Percentiles rank a stretch among this genome's conserved stretches.
phyloP scores from a whole-genome alignment of 352 stramenopile genomes.

The Phytophthora cryptogea region DNA sequence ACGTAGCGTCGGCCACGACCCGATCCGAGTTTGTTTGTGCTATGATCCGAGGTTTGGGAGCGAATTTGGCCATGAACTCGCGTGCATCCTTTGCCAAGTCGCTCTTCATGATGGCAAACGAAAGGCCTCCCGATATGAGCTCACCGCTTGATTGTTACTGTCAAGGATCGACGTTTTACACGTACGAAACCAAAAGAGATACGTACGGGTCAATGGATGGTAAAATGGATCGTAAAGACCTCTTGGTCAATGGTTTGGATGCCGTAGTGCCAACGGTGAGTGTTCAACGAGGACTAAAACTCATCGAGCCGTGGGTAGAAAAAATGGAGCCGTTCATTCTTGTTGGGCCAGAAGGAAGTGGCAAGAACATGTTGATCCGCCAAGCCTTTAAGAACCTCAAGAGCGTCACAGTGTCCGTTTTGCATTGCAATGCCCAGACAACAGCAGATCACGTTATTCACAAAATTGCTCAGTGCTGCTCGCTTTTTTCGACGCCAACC shows the following conservation, averaged over 20 bases:
- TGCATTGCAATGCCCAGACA: conserved; percentile 96
- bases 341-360: conserved; percentile 93
- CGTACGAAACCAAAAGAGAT: conserved; percentile 82
- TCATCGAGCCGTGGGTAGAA: conserved; percentile 92
- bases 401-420: conserved; percentile 75
- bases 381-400: conserved; percentile 88
- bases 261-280: conserved; percentile 72
- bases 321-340: conserved; percentile 95
- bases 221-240: conserved; percentile 58
- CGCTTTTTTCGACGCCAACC: conserved; percentile 90
- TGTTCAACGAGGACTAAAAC: conserved; percentile 87
- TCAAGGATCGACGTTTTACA: conserved; percentile 59
- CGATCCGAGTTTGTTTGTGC: conserved; percentile 90
- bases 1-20: conserved; percentile 77
- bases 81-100: conserved; percentile 90
- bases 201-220: conserved; percentile 78
- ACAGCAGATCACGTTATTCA: conserved; percentile 94
- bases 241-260: conserved; percentile 42
- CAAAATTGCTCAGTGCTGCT: conserved; percentile 94
- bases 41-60: conserved; percentile 92
- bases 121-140: conserved; percentile 88
- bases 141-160: conserved; percentile 91
- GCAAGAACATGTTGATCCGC: conserved; percentile 95
- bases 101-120: conserved; percentile 91
- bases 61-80: conserved; percentile 84